Conservation (phyloP, 2,329 filamentous ascomycete genomes). For the Conoideocrella luteorostrata region DNA sequence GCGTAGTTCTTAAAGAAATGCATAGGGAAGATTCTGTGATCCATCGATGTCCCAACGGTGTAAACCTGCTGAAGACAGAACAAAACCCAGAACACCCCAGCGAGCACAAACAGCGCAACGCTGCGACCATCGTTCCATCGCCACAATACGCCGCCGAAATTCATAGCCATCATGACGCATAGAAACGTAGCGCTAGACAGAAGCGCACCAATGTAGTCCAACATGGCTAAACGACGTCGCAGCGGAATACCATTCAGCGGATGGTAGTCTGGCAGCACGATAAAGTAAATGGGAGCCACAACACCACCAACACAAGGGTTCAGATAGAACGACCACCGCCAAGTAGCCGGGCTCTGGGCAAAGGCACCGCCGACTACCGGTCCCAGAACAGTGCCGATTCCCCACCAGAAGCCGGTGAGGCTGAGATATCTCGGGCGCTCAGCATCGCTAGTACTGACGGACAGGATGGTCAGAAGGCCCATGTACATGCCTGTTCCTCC, state of each 20-base stretch:
- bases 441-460: slow-evolving; percentile 25
- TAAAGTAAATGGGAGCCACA: not conserved
- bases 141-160: slow-evolving; percentile 41
- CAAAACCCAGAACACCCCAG: slow-evolving; percentile 27
- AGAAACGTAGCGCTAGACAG: slow-evolving; percentile 34
- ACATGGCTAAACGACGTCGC: not conserved
- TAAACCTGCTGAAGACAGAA: slow-evolving; percentile 41
- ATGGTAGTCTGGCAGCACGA: not conserved
- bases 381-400: slow-evolving; percentile 32
- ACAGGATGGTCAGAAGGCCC: slow-evolving; percentile 34
- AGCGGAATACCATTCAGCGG: not conserved
- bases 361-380: slow-evolving; percentile 27
- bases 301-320: slow-evolving; percentile 27
- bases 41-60: slow-evolving; percentile 11
- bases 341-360: slow-evolving; percentile 22
- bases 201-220: slow-evolving; percentile 38
- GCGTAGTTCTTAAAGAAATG: slow-evolving; percentile 34
- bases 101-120: slow-evolving; percentile 39
- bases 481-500: slow-evolving; percentile 40
- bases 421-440: slow-evolving; percentile 28
- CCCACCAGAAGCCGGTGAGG: slow-evolving; percentile 32
- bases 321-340: slow-evolving; percentile 35
- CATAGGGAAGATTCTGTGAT: slow-evolving; percentile 37
- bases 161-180: slow-evolving; percentile 38
- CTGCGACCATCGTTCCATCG: slow-evolving; percentile 35